Evolutionary conservation across 352 stramenopile species (phyloP).

Genomic region (Globisporangium apiculatum): DNA sequence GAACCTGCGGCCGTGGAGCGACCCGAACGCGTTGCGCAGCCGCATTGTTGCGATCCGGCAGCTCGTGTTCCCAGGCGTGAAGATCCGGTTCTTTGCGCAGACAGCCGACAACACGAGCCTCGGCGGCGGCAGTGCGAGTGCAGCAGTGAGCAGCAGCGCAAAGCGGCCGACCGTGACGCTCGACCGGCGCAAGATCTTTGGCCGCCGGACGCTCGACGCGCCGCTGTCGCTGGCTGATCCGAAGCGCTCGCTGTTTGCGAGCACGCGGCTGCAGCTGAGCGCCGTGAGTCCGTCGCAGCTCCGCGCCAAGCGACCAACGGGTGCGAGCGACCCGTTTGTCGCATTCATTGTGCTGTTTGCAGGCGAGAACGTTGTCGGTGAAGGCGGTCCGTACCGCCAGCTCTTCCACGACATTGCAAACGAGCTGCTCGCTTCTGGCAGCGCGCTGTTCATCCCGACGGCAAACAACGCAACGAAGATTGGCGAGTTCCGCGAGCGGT

Average conservation of each 20-base stretch:
- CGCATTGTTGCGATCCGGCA: constrained; percentile 52
- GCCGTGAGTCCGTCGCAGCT: constrained; percentile 37
- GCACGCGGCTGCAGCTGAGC: constrained; percentile 48
- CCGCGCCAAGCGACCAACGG: constrained; percentile 62
- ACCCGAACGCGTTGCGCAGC: constrained; percentile 39
- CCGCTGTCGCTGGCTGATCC: constrained; percentile 30
- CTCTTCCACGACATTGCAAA: constrained; percentile 73
- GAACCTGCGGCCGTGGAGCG: constrained; percentile 45
- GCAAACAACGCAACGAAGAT: constrained; percentile 68
- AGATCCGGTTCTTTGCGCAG: constrained; percentile 65
- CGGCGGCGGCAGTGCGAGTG: constrained; percentile 25
- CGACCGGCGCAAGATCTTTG: constrained; percentile 48
- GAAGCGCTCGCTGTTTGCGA: constrained; percentile 63
- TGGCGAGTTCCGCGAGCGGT: constrained; percentile 63
- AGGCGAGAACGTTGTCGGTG: constrained; percentile 74
- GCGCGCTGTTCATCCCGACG: constrained; percentile 59
- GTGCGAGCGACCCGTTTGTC: constrained; percentile 74
- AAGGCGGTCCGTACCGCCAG: constrained; percentile 72
- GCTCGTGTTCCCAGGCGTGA: constrained; percentile 66
- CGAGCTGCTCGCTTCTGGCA: constrained; percentile 44
- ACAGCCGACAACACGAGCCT: constrained; percentile 66
- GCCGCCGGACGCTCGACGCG: constrained; percentile 14
- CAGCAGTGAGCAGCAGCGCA: constrained; percentile 20
- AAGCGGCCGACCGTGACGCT: constrained; percentile 68
- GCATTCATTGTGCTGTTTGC: constrained; percentile 74